phyloP scores from a whole-genome alignment of 1,139 yeast genomes.

The Geotrichum phurueaensis region DNA sequence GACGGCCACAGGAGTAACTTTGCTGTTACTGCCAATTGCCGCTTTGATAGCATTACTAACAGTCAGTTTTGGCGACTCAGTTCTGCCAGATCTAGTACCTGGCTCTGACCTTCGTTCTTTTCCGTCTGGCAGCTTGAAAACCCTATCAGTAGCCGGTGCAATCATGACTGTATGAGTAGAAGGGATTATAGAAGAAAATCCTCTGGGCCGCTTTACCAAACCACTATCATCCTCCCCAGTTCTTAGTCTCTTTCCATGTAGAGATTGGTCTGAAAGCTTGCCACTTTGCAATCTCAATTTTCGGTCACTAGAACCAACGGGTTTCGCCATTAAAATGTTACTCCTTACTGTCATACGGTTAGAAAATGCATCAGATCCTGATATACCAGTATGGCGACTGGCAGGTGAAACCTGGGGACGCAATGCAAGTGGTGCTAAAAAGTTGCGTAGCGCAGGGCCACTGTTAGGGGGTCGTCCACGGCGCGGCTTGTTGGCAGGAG shows the following conservation, averaged over 20 bases:
- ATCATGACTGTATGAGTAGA: not conserved
- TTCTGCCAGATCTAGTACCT: not conserved
- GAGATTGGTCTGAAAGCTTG: not conserved
- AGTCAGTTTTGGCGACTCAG: conserved; percentile 8
- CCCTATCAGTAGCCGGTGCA: not conserved
- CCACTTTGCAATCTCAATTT: not conserved
- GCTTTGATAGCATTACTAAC: conserved; percentile 12
- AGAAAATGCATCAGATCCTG: not conserved
- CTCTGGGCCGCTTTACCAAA: not conserved
- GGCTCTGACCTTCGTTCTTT: not conserved
- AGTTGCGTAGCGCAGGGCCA: conserved; percentile 15
- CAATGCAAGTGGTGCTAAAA: conserved; percentile 16
- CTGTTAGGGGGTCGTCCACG: conserved; percentile 19
- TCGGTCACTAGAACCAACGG: not conserved
- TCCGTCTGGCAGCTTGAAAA: not conserved
- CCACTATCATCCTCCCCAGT: not conserved
- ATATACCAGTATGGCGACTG: not conserved
- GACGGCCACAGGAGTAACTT: not conserved
- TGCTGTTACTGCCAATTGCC: conserved; percentile 4
- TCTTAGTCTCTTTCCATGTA: not conserved
- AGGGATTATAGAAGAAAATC: not conserved
- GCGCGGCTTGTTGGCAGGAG: conserved; percentile 12
- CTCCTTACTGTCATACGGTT: not conserved
- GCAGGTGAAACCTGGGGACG: conserved; percentile 9
- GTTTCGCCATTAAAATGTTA: not conserved